phyloP scores from a whole-genome alignment of 495 filamentous ascomycete species.

The Aspergillus homomorphus region DNA sequence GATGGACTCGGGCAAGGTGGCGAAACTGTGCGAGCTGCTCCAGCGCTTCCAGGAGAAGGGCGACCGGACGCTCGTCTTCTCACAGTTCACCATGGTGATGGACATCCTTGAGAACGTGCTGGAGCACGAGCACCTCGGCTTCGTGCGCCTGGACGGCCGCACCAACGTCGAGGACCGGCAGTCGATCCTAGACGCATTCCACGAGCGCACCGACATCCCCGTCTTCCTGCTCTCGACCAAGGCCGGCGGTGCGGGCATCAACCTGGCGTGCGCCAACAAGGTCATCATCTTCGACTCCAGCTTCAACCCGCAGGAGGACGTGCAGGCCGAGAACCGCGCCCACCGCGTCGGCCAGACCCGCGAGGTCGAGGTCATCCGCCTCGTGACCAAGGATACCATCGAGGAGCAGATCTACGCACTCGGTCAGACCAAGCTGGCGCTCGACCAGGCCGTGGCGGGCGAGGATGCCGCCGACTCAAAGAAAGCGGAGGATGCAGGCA shows the following conservation, averaged over 20 bases:
- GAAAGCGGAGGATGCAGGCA: conserved; percentile 54
- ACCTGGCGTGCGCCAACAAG: conserved; percentile 91
- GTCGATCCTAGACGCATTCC: conserved; percentile 77
- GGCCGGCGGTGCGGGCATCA: conserved; percentile 92
- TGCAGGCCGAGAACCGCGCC: conserved; percentile 94
- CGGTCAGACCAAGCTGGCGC: conserved; percentile 85
- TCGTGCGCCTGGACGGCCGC: conserved; percentile 79
- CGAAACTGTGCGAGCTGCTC: conserved; percentile 70
- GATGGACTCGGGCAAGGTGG: conserved; percentile 91
- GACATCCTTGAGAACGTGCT: conserved; percentile 84
- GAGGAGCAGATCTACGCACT: conserved; percentile 90
- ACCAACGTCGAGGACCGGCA: conserved; percentile 82
- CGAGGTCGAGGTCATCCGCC: conserved; percentile 79
- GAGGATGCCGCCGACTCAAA: conserved; percentile 48
- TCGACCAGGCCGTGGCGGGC: conserved; percentile 80
- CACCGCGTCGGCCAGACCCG: conserved; percentile 89
- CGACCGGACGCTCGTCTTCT: conserved; percentile 85
- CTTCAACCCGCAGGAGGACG: conserved; percentile 95
- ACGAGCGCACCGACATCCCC: conserved; percentile 69
- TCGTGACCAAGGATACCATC: conserved; percentile 80
- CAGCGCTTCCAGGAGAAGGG: conserved; percentile 72
- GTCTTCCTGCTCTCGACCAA: conserved; percentile 92
- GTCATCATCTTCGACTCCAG: conserved; percentile 94
- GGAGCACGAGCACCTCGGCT: conserved; percentile 66
- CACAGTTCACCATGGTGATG: conserved; percentile 86